Evolutionary conservation across 2,329 filamentous ascomycete species (phyloP), one percentile per base, ranked within the genome.

Genomic region (Camillea tinctor): DNA sequence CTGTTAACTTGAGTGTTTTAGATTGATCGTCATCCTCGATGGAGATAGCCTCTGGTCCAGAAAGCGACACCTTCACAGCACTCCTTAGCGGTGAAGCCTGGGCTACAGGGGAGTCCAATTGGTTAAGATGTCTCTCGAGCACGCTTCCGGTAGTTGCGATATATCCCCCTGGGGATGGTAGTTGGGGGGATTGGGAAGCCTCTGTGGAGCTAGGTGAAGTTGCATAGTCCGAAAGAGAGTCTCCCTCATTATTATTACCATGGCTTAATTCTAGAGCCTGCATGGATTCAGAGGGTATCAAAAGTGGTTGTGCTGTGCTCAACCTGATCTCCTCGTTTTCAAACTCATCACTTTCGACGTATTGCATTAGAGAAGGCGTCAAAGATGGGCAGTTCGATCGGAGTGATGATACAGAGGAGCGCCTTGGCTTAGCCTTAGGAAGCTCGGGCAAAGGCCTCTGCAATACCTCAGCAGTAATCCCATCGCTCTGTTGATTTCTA

Each of bases 291-390:
- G 66, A 69, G 23, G 65, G 60, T 53, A 72, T 65, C 1, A 72
- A 52, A 50, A 73, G 59, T 7, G 68, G 65, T 36, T 68, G 67
- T 50, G 72, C 72, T 23, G 61, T 69, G 36, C 66, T 64, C 3
- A 74, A 50, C 24, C 62, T 61, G 30, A 74, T 66, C 1, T 73
- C 69, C 26, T 74, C 72, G 9, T 68, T 66, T 23, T 69, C 66
- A 15, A 74, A 74, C 48, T 71, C 70, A n/a, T 68, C 71, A 52
- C 70, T 71, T 22, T 74, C 69, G 36, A 67, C 71, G 20, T 72
- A 74, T 24, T 69, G 64, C 56, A 64, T 68, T 52, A 74, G 55
- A 7, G 72, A 74, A 7, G 72, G 70, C 11, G 72, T 74, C 21
- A 74, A 60, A 3, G 72, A 74, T 24, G 71, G 71, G 22, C 72